phyloP scores from a whole-genome alignment of 495 filamentous ascomycete species.

The Elaphomyces granulatus region DNA sequence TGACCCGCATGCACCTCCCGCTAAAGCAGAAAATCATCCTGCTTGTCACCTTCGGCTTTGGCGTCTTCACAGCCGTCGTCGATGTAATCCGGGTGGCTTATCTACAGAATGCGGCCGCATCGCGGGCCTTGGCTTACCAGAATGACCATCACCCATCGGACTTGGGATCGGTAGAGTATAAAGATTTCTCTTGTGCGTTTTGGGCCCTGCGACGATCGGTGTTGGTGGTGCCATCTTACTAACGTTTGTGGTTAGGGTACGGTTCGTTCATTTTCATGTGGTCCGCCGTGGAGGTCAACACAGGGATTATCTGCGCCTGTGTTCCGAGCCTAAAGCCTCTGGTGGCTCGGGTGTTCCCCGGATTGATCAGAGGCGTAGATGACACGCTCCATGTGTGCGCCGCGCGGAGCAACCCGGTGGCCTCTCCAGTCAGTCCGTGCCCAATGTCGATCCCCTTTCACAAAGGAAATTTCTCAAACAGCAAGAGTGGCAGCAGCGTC shows the following conservation, averaged over 20 bases:
- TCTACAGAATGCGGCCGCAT: conserved; percentile 54
- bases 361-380: conserved; percentile 43
- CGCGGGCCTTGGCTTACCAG: conserved; percentile 14
- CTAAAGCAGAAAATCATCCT: conserved; percentile 73
- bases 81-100: conserved; percentile 85
- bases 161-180: conserved; percentile 5
- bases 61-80: conserved; percentile 74
- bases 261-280: conserved; percentile 81
- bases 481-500: conserved; percentile 6
- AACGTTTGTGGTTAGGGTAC: conserved; percentile 38
- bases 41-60: conserved; percentile 65
- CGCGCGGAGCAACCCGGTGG: not conserved
- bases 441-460: conserved; percentile 4
- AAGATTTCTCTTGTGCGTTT: conserved; percentile 42
- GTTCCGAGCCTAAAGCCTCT: conserved; percentile 82
- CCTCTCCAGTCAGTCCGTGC: conserved; percentile 5
- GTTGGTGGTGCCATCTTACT: not conserved
- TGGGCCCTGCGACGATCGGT: not conserved
- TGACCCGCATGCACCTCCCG: conserved; percentile 73
- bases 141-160: conserved; percentile 4
- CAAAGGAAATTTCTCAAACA: conserved; percentile 8
- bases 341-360: conserved; percentile 57
- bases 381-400: conserved; percentile 14
- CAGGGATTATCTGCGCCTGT: conserved; percentile 77
- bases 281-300: conserved; percentile 81